phyloP scores from a whole-genome alignment of 495 filamentous ascomycete genomes.

The Penicillium egyptiacum region DNA sequence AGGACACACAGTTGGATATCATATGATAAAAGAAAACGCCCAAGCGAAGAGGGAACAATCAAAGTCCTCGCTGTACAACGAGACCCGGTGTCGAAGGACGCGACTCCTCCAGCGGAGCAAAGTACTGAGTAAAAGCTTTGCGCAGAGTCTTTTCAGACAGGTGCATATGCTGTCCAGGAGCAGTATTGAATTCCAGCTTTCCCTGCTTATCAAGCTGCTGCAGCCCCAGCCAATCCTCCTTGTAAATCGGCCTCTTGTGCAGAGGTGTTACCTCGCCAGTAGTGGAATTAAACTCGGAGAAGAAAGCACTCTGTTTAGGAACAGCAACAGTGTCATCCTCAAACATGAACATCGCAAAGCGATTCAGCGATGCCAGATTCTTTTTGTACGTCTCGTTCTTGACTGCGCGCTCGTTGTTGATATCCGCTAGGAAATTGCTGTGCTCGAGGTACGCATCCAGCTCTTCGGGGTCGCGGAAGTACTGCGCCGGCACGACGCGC shows the following conservation, averaged over 20 bases:
- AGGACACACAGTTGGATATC: constrained; percentile 11
- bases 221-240: constrained; percentile 93
- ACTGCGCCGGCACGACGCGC: constrained; percentile 88
- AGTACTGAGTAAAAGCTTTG: constrained; percentile 70
- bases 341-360: constrained; percentile 89
- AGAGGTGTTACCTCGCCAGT: constrained; percentile 62
- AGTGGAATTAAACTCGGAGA: constrained; percentile 78
- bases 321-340: constrained; percentile 81
- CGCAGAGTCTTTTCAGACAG: constrained; percentile 65
- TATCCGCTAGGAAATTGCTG: constrained; percentile 95
- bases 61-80: constrained; percentile 24
- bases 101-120: constrained; percentile 40
- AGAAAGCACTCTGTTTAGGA: constrained; percentile 90
- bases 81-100: constrained; percentile 13
- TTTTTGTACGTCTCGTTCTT: constrained; percentile 76
- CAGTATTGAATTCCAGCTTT: constrained; percentile 68
- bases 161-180: constrained; percentile 81
- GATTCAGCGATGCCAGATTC: constrained; percentile 67
- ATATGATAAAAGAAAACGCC: background rate
- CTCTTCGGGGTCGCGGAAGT: constrained; percentile 76
- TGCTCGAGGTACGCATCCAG: constrained; percentile 72
- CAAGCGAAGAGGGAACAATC: background rate
- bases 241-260: constrained; percentile 71
- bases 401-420: constrained; percentile 83
- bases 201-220: constrained; percentile 76